Conservation (phyloP, 805 yeast species). For the Sugiyamaella smithiae region DNA sequence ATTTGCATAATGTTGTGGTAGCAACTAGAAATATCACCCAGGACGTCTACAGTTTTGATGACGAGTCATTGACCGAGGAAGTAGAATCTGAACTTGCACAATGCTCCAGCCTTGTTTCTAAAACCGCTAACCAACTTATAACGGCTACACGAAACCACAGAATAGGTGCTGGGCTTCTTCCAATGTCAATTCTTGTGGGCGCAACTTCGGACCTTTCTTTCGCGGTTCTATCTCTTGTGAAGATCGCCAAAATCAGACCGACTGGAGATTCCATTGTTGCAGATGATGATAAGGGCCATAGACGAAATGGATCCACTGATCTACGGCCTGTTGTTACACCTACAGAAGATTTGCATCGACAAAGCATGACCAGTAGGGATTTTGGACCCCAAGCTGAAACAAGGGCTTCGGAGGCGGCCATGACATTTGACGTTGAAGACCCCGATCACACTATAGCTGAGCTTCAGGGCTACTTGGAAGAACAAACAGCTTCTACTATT, state of each 20-base stretch:
- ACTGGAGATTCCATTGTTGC: neutral
- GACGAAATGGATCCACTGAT: neutral
- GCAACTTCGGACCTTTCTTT: slow-evolving; percentile 73
- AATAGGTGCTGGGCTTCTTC: slow-evolving; percentile 60
- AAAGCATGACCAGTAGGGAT: slow-evolving; percentile 3
- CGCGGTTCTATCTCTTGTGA: slow-evolving; percentile 44
- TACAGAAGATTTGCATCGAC: slow-evolving; percentile 9
- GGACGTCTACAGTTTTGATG: slow-evolving; percentile 12
- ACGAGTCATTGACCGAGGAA: slow-evolving; percentile 7
- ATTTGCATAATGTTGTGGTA: slow-evolving; percentile 35
- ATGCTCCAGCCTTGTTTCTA: slow-evolving; percentile 47
- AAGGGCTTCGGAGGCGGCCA: slow-evolving; percentile 11
- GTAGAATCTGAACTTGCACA: slow-evolving; percentile 24
- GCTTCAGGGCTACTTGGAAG: slow-evolving; percentile 80
- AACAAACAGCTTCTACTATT: slow-evolving; percentile 89
- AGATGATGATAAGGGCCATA: neutral
- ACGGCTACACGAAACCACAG: slow-evolving; percentile 75
- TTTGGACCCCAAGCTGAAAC: slow-evolving; percentile 5
- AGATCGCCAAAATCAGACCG: slow-evolving; percentile 30
- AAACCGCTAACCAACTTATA: slow-evolving; percentile 69
- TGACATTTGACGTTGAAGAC: slow-evolving; percentile 71
- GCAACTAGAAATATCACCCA: slow-evolving; percentile 32
- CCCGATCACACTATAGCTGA: slow-evolving; percentile 88
- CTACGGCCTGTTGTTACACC: slow-evolving; percentile 11
- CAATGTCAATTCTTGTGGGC: slow-evolving; percentile 67